Percentiles rank a stretch among this genome's conserved stretches.
Evolutionary conservation across 164 flowering plant genomes (phyloP).

Genomic region (Vitis amurensis): DNA sequence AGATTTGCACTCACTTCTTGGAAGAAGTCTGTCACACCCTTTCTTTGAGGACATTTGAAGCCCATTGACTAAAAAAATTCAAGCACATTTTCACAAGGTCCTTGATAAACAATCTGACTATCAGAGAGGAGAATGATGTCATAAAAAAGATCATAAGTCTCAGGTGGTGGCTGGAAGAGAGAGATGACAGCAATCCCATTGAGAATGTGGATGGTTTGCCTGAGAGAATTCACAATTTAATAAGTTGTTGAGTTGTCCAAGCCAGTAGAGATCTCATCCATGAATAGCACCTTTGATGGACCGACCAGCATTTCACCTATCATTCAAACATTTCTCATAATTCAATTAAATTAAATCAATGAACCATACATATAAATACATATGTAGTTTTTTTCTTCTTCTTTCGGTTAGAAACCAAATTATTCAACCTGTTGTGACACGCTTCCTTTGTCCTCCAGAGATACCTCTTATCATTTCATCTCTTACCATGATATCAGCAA

Average conservation of each 20-base stretch:
- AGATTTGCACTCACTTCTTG: slow-evolving; percentile 51
- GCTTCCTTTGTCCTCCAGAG: slow-evolving; percentile 50
- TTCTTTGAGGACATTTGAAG: slow-evolving; percentile 66
- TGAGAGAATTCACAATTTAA: slow-evolving; percentile 62
- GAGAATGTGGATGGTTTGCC: slow-evolving; percentile 55
- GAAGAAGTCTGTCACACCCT: slow-evolving; percentile 71
- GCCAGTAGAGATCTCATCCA: slow-evolving; percentile 94
- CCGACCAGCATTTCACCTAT: slow-evolving; percentile 87
- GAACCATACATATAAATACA: too few relatives aligned
- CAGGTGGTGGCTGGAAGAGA: slow-evolving; percentile 88
- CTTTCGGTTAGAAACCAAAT: too few relatives aligned
- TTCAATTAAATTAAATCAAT: too few relatives aligned
- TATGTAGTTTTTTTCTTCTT: too few relatives aligned
- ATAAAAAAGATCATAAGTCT: slow-evolving; percentile 69
- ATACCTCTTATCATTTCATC: slow-evolving; percentile 45
- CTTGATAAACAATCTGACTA: slow-evolving; percentile 74
- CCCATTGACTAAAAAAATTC: slow-evolving; percentile 68
- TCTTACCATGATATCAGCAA: slow-evolving; percentile 47
- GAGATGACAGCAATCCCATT: slow-evolving; percentile 68
- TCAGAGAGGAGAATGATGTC: slow-evolving; percentile 77
- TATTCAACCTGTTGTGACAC: slow-evolving; percentile 37
- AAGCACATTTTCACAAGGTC: slow-evolving; percentile 63
- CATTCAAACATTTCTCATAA: neutral
- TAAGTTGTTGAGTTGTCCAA: slow-evolving; percentile 82
- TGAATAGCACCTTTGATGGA: slow-evolving; percentile 67